A percentile compares a stretch with the other conserved stretches of the same genome.
These are phyloP conservation scores for Kuraishia cidri DNA, from an alignment of 805 yeast species.

Conservation along the genomic window DNA sequence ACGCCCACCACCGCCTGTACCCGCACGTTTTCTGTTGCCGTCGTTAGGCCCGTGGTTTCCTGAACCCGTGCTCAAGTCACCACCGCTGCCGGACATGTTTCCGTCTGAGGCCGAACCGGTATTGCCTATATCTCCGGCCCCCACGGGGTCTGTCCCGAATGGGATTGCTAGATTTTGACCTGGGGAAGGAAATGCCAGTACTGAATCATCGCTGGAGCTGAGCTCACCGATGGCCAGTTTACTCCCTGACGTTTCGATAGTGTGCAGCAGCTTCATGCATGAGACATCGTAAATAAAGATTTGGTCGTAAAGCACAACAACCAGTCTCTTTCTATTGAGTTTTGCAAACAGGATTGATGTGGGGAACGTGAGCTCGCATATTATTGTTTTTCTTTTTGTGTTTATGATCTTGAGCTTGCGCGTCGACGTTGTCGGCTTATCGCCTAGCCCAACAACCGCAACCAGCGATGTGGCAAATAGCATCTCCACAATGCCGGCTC, in stretches of 20 bases:
- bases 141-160: no score
- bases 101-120: no score
- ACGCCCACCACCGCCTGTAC: background rate
- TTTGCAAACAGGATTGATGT: conserved; percentile 62
- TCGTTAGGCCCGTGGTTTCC: background rate
- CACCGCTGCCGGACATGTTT: background rate
- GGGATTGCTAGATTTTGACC: no score
- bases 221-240: conserved; percentile 15
- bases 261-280: conserved; percentile 75
- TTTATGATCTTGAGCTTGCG: conserved; percentile 76
- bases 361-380: conserved; percentile 87
- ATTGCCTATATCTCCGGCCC: no score
- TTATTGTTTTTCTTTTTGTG: conserved; percentile 64
- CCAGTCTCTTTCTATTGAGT: conserved; percentile 73
- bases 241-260: conserved; percentile 49
- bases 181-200: conserved; percentile 50
- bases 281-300: conserved; percentile 84
- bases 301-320: conserved; percentile 73
- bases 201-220: conserved; percentile 34
- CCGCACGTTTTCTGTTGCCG: conserved; percentile 17
- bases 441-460: conserved; percentile 76
- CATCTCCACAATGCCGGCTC: conserved; percentile 78
- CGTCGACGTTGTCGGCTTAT: conserved; percentile 62
- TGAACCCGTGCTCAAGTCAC: background rate
- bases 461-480: conserved; percentile 80